Evolutionary conservation across 1,139 yeast genomes (phyloP).

Genomic region (Martiniozyma asiatica): DNA sequence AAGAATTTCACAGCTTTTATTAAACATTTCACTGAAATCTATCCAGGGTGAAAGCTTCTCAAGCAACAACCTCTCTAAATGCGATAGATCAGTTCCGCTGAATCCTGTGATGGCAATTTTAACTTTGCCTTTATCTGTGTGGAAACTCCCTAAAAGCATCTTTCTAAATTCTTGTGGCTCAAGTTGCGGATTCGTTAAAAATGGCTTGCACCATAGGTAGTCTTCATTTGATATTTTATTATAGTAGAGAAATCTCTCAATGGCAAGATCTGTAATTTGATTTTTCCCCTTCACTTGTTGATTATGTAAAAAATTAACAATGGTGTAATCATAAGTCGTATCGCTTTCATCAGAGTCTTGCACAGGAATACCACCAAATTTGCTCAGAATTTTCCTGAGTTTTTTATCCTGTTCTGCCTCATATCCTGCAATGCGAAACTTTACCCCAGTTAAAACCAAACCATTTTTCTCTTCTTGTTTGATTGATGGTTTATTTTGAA

Average conservation of each 20-base stretch:
- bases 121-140: constrained; percentile 1
- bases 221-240: constrained; percentile 8
- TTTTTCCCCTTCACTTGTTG: constrained; percentile 2
- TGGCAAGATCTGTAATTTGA: constrained; percentile 63
- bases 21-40: constrained; percentile 39
- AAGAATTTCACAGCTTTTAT: constrained; percentile 50
- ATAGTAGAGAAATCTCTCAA: constrained; percentile 46
- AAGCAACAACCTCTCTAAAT: constrained; percentile 50
- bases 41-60: constrained; percentile 29
- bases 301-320: constrained; percentile 12
- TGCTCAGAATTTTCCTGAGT: constrained; percentile 27
- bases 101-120: constrained; percentile 66
- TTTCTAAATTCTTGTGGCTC: constrained; percentile 6
- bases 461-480: neutral
- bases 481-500: neutral
- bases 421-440: constrained; percentile 13
- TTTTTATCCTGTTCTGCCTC: constrained; percentile 24
- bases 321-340: constrained; percentile 9
- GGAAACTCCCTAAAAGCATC: constrained; percentile 18
- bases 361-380: constrained; percentile 18
- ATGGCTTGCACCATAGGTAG: constrained; percentile 51
- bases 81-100: constrained; percentile 73
- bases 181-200: constrained; percentile 21
- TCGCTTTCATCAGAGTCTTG: constrained; percentile 1
- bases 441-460: constrained; percentile 11